Conservation (phyloP, 768 basidiomycete species). For the Termitomyces sp. region DNA sequence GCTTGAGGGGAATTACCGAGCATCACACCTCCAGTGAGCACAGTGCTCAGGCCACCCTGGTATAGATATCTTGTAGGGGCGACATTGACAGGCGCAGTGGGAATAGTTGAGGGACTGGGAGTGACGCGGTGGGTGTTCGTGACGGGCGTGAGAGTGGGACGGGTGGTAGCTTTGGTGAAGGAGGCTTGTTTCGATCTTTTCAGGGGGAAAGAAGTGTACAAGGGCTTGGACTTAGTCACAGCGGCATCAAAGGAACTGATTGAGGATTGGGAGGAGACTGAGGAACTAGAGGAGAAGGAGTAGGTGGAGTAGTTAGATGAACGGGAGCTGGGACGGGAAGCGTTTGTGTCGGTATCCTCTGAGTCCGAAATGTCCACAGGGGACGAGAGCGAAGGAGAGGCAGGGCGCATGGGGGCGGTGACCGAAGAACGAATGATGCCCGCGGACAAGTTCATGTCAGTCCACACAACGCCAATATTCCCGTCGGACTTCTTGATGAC, state of each 20-base stretch:
- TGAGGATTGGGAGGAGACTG: conserved; percentile 29
- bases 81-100: conserved; percentile 21
- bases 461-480: conserved; percentile 28
- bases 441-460: conserved; percentile 4
- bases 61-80: conserved; percentile 35
- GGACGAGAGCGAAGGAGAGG: conserved; percentile 3
- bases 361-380: conserved; percentile 13
- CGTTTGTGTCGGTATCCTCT: conserved; percentile 21
- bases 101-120: conserved; percentile 3
- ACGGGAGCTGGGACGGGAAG: conserved; percentile 39
- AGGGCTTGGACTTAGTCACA: conserved; percentile 6
- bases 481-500: conserved; percentile 27
- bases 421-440: not conserved
- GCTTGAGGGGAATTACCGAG: conserved; percentile 24
- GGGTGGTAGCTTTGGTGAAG: not conserved
- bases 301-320: conserved; percentile 32
- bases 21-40: conserved; percentile 45
- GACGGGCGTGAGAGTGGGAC: not conserved
- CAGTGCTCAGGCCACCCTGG: conserved; percentile 41
- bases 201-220: conserved; percentile 16
- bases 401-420: conserved; percentile 4
- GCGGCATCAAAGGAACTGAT: conserved; percentile 17
- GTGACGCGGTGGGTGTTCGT: not conserved
- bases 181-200: not conserved
- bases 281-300: conserved; percentile 28